Percentiles rank a stretch among this genome's conserved stretches.
These are phyloP conservation scores for Pelagophyceae sp. DNA, from an alignment of 352 stramenopile genomes.

Conservation along the genomic window DNA sequence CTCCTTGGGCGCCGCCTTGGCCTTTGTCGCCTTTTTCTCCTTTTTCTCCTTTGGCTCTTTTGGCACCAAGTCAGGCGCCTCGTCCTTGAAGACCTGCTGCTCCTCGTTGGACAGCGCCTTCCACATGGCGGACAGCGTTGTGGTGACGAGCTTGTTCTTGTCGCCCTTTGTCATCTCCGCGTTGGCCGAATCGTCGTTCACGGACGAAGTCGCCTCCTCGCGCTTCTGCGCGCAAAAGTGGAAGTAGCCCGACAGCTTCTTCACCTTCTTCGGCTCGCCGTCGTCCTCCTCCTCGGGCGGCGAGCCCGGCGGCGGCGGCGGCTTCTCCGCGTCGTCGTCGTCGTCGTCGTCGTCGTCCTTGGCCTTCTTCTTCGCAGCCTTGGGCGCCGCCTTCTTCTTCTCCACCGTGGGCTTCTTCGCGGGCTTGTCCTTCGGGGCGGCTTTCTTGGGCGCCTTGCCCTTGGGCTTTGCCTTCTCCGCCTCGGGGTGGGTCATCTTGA, in stretches of 20 bases:
- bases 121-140: background rate
- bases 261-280: background rate
- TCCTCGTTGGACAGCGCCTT: background rate
- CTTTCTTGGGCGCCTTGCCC: no score
- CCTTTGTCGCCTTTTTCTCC: background rate
- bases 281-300: background rate
- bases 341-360: background rate
- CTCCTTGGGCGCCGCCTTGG: background rate
- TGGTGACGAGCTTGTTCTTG: background rate
- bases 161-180: background rate
- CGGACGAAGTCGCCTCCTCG: background rate
- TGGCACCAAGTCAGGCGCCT: background rate
- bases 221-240: background rate
- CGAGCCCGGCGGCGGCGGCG: no score
- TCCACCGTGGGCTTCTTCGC: background rate
- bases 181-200: conserved; percentile 1
- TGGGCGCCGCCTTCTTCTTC: background rate
- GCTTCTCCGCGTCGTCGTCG: background rate
- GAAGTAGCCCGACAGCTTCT: background rate
- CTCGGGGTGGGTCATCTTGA: background rate
- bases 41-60: conserved; percentile 8
- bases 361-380: background rate
- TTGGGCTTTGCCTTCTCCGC: background rate
- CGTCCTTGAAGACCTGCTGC: conserved; percentile 4
- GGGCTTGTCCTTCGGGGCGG: no score